Base-by-base conservation (phyloP, 2,329 filamentous ascomycete genomes). In the Calonectria henricotiae region DNA sequence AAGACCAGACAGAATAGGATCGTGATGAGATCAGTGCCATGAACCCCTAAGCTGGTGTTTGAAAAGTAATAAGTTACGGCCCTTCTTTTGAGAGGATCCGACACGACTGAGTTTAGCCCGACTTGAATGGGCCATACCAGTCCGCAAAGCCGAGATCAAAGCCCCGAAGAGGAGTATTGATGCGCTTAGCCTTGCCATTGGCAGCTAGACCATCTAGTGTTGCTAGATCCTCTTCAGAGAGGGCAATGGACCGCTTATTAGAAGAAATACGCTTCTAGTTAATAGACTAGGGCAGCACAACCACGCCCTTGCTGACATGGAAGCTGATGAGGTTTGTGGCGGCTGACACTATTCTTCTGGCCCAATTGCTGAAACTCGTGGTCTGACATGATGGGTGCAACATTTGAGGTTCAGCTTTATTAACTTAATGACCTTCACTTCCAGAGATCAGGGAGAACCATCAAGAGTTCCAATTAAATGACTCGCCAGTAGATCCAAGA, bases 71-170 rank as follows among this genome's bases (percentile, higher is more conserved):
- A 30, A 30, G 27, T 30, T 30, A 30, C 7, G 27, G 7, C 27
- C 7, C 7, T 30, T 4, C 7, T 30, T 5, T 30, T 30, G 27
- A 30, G 1, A 4, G 7, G 7, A 7, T 30, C 7, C 7, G 27
- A 30, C 4, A 30, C 27, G 4, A 30, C 7, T 30, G 4, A 30
- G 27, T 6, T 9, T 44, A 44, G 1, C 8, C 41, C 17, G 41
- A 20, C 27, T 51, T 51, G 3, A 51, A 5, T 4, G 47, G 47
- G 15, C 47, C 27, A 11, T 51, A 51, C 47, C 47, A 51, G 7
- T 51, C 47, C n/a, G 15, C 47, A 20, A 51, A 51, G 15, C 47
- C 47, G 6, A 51, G 47, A 51, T 51, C 47, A 32, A 32, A 32
- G 15, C 47, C 47, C 47, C 47, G 32, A 8, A 51, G 27, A 32